phyloP scores from a whole-genome alignment of 2,329 filamentous ascomycete species.

The Chaetomiaceae sp. region DNA sequence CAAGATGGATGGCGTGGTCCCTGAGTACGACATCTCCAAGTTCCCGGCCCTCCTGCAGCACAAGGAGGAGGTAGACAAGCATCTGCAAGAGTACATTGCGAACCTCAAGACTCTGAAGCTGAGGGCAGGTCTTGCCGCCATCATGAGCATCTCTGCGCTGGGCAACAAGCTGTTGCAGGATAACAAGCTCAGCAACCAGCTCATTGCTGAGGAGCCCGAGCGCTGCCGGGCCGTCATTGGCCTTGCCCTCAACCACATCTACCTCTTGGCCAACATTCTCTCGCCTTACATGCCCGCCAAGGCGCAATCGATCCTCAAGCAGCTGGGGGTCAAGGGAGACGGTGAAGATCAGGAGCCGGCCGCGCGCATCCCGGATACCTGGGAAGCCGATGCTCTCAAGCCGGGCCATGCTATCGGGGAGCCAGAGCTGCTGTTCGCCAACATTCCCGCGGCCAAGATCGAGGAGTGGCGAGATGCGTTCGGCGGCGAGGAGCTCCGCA shows the following conservation, averaged over 20 bases:
- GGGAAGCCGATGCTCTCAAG: constrained; percentile 57
- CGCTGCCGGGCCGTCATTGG: constrained; percentile 61
- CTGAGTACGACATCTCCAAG: constrained; percentile 55
- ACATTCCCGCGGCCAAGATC: constrained; percentile 76
- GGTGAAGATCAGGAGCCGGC: constrained; percentile 38
- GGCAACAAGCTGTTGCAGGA: constrained; percentile 48
- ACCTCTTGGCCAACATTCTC: constrained; percentile 74
- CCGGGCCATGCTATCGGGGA: constrained; percentile 78
- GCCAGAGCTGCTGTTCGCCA: constrained; percentile 73
- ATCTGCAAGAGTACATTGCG: constrained; percentile 62
- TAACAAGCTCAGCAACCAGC: constrained; percentile 40
- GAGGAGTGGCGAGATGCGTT: constrained; percentile 78
- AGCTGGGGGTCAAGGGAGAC: constrained; percentile 55
- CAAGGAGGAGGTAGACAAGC: constrained; percentile 59
- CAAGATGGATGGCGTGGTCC: constrained; percentile 67
- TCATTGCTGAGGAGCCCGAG: constrained; percentile 50
- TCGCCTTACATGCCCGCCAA: constrained; percentile 85
- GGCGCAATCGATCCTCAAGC: constrained; percentile 67
- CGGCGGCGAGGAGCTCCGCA: constrained; percentile 60
- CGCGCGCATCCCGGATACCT: constrained; percentile 60
- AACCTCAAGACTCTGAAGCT: constrained; percentile 70
- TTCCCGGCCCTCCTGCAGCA: constrained; percentile 48
- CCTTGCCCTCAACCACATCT: constrained; percentile 76
- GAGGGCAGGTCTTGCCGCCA: constrained; percentile 59
- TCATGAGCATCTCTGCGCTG: constrained; percentile 57